These are phyloP conservation scores for Cephaloascus fragrans DNA, from an alignment of 805 yeast genomes.

Conservation along the genomic window DNA sequence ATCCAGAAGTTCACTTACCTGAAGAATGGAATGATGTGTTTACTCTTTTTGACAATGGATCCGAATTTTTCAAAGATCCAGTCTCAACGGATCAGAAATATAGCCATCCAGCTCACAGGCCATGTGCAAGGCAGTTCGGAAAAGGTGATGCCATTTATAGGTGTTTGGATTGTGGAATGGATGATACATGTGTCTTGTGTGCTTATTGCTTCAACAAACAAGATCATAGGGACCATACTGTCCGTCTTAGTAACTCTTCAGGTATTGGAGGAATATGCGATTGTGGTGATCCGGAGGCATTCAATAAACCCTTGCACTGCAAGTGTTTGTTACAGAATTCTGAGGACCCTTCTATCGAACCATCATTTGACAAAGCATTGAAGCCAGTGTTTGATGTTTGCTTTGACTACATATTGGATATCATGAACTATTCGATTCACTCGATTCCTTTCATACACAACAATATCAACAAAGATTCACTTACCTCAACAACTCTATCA, in stretches of 20 bases:
- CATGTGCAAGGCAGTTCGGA: slow-evolving; percentile 58
- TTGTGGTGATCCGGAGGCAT: slow-evolving; percentile 65
- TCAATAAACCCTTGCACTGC: slow-evolving; percentile 45
- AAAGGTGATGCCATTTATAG: slow-evolving; percentile 60
- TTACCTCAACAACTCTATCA: slow-evolving; percentile 18
- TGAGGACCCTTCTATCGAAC: slow-evolving; percentile 1
- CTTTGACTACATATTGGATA: slow-evolving; percentile 34
- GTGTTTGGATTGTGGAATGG: slow-evolving; percentile 69
- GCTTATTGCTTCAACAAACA: slow-evolving; percentile 59
- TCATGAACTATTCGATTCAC: slow-evolving; percentile 25
- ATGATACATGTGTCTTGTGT: slow-evolving; percentile 72
- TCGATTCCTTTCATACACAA: slow-evolving; percentile 28
- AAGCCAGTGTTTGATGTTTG: slow-evolving; percentile 18
- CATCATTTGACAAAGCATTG: slow-evolving; percentile 9
- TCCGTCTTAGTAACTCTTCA: slow-evolving; percentile 37
- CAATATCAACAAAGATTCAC: slow-evolving; percentile 12
- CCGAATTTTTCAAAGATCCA: background rate
- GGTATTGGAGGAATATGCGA: slow-evolving; percentile 59
- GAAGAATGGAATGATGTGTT: slow-evolving; percentile 5
- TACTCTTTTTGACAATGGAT: background rate
- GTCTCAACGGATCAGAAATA: slow-evolving; percentile 5
- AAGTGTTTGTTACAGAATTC: slow-evolving; percentile 14
- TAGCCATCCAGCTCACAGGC: slow-evolving; percentile 45
- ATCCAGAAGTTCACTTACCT: slow-evolving; percentile 9
- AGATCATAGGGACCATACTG: slow-evolving; percentile 62